phyloP scores from a whole-genome alignment of 2,329 filamentous ascomycete genomes.

The Ophiocordyceps camponoti-rufipedis region DNA sequence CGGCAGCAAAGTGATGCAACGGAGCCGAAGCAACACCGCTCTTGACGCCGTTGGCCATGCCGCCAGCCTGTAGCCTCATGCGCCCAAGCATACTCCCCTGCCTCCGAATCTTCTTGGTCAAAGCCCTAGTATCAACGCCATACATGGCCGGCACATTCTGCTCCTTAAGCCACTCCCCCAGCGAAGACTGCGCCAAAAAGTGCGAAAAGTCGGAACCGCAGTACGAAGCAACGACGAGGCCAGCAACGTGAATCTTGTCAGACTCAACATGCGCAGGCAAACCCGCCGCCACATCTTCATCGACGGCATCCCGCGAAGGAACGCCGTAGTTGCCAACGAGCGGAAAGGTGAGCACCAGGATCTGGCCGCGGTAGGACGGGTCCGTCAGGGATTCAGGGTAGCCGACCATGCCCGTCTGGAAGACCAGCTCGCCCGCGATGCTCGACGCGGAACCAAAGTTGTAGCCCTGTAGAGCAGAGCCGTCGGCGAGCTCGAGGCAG shows the following conservation, averaged over 20 bases:
- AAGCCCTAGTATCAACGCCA: constrained; percentile 78
- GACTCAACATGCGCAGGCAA: constrained; percentile 90
- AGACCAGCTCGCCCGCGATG: constrained; percentile 90
- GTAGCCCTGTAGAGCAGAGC: constrained; percentile 78
- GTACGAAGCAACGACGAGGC: constrained; percentile 80
- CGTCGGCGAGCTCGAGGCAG: constrained; percentile 85
- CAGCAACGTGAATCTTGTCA: constrained; percentile 80
- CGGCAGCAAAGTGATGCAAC: constrained; percentile 45
- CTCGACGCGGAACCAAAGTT: constrained; percentile 94
- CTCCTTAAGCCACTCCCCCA: constrained; percentile 92
- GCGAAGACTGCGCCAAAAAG: constrained; percentile 74
- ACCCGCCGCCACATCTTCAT: constrained; percentile 59
- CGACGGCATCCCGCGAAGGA: constrained; percentile 67
- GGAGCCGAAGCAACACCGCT: constrained; percentile 17
- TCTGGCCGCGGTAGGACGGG: constrained; percentile 79
- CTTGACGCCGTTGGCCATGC: constrained; percentile 16
- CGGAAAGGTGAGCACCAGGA: constrained; percentile 90
- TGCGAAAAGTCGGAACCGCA: constrained; percentile 92
- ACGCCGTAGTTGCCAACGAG: constrained; percentile 96
- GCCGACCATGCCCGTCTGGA: constrained; percentile 98
- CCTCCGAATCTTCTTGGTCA: constrained; percentile 88
- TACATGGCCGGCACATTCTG: constrained; percentile 88
- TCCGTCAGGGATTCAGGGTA: constrained; percentile 90
- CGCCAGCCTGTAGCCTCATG: constrained; percentile 51
- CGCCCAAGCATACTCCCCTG: constrained; percentile 94